Base-by-base conservation (phyloP, 345 rosid species). In the Gossypium australe region DNA sequence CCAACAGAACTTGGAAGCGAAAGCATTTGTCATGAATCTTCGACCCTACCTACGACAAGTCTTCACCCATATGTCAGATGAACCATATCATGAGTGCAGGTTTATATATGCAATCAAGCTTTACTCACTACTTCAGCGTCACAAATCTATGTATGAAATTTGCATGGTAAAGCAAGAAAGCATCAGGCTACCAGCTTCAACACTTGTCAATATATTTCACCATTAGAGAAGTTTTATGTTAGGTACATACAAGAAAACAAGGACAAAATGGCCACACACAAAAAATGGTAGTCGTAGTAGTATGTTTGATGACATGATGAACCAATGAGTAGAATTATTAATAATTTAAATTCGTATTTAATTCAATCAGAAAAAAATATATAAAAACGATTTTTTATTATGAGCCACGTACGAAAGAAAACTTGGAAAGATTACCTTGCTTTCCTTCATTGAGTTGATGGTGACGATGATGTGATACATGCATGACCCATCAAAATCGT, bases 401-500 rank as follows among this genome's bases (percentile, higher is more conserved):
- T 56, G 51, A 71, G 65, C 52, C 75, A 38, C 53, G 34, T 43
- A 20, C 22, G 22, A 53, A 17, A 71, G 71, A 51, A 51, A 51
- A 13, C 71, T 71, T 53, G 63, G 79, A 44, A 47, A 67, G 72
- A 65, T 2, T 14, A 51, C n/a, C 56, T 55, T 17, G 22, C 59
- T 17, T 55, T 45, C 38, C 11, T 67, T 67, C 20, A 14, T 7
- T 67, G 6, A 24, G 18, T 24, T 43, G 7, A 64, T 10, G 27
- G 11, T 43, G 34, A 66, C 45, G 34, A 66, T 43, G 16, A 41
- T 41, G 49, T 7, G 29, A 51, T 18, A 45, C 43, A 24, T 49
- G 71, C 44, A 58, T 52, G 75, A 65, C 70, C 75, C 70, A 66
- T 80, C 82, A 66, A 70, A 11, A 65, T 70, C 65, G 11, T 55